Conservation (phyloP, 2,329 filamentous ascomycete species). For the Cladophialophora chaetospira region DNA sequence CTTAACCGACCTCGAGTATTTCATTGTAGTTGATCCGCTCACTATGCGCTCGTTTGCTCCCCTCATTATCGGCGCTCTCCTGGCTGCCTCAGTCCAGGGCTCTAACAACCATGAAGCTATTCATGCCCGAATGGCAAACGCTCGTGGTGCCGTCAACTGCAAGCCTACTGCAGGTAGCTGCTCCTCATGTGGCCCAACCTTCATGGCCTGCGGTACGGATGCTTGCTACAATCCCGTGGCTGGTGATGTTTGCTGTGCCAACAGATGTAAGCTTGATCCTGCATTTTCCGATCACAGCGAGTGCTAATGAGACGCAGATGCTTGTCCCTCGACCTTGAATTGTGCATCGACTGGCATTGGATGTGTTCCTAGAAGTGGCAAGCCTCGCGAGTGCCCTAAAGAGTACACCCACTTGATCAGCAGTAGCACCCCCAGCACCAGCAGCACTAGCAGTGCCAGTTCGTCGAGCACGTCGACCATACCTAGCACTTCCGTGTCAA, state of each 20-base stretch:
- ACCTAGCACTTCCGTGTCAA: not conserved
- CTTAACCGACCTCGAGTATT: not conserved
- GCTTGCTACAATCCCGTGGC: conserved; percentile 31
- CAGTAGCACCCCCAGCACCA: conserved; percentile 1
- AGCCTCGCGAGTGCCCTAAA: conserved; percentile 2
- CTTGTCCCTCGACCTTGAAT: conserved; percentile 16
- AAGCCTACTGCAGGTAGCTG: conserved; percentile 12
- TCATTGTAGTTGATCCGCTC: not conserved
- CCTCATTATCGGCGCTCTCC: conserved; percentile 12
- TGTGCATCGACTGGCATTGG: conserved; percentile 16
- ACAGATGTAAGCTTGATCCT: conserved; percentile 23
- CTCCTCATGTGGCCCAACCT: conserved; percentile 18
- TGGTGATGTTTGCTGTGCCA: conserved; percentile 32
- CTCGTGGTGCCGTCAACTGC: conserved; percentile 6
- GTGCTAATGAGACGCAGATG: conserved; percentile 14
- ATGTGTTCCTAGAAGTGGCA: conserved; percentile 9
- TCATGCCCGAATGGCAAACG: no score
- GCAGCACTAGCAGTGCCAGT: not conserved
- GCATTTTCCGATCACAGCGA: not conserved
- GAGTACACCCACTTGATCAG: not conserved
- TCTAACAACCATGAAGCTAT: not conserved
- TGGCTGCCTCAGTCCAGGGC: conserved; percentile 16
- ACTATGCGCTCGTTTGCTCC: conserved; percentile 23
- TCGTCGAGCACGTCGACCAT: not conserved
- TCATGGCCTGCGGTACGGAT: conserved; percentile 17